A percentile compares a stretch with the other conserved stretches of the same genome.
Conservation (phyloP, 164 flowering plant species). For the Sextonia rubra region DNA sequence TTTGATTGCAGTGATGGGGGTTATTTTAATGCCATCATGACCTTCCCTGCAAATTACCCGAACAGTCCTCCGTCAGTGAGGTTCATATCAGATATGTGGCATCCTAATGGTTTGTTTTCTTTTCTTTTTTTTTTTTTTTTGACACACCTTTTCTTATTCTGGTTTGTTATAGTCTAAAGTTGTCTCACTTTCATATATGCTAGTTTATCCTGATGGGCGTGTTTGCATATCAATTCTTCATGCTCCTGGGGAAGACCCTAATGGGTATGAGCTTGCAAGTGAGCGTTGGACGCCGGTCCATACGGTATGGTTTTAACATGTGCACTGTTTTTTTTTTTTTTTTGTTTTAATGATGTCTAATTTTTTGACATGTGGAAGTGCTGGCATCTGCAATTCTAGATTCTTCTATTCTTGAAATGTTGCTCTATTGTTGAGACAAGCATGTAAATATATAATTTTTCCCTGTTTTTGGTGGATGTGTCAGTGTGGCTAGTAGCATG, state of each 20-base stretch:
- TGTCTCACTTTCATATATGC: background rate
- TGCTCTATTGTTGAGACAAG: no score
- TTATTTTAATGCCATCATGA: constrained; percentile 69
- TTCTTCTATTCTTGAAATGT: background rate
- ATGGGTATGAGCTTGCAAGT: constrained; percentile 97
- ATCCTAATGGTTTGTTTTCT: constrained; percentile 64
- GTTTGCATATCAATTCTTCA: constrained; percentile 97
- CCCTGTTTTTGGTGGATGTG: no score
- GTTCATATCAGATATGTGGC: constrained; percentile 79
- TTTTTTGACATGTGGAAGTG: background rate
- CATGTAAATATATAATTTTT: no score
- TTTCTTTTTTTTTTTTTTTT: background rate
- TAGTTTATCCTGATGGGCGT: constrained; percentile 88
- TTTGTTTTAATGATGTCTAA: background rate
- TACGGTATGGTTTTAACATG: constrained; percentile 48
- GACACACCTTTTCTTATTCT: background rate
- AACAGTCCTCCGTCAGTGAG: constrained; percentile 69
- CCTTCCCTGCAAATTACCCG: constrained; percentile 63
- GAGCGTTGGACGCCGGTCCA: constrained; percentile 97
- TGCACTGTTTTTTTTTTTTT: background rate
- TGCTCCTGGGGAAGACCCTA: constrained; percentile 98
- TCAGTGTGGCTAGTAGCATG: no score
- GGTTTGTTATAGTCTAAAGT: constrained; percentile 7
- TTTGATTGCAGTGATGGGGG: constrained; percentile 62
- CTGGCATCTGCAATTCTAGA: background rate